Percentiles rank a stretch among this genome's conserved stretches.
Evolutionary conservation across 2,329 filamentous ascomycete species (phyloP).

Genomic region (Neofusicoccum laricinum): DNA sequence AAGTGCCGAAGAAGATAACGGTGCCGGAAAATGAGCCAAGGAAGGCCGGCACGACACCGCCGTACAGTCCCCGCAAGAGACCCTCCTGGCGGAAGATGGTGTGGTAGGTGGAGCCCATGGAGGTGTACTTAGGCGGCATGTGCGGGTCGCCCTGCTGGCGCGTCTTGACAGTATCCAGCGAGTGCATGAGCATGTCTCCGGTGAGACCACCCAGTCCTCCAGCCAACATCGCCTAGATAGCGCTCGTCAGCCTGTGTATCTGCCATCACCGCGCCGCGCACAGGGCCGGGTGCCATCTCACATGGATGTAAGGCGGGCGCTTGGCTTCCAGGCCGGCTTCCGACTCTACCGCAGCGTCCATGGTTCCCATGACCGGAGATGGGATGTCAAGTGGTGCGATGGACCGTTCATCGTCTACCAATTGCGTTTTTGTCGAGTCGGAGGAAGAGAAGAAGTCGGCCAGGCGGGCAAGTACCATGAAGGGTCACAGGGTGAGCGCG

Average conservation of each 20-base stretch:
- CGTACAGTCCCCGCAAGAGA: constrained; percentile 79
- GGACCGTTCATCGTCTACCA: constrained; percentile 37
- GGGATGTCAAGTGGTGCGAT: constrained; percentile 25
- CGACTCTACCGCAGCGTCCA: constrained; percentile 20
- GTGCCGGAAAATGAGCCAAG: constrained; percentile 92
- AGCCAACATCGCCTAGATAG: constrained; percentile 82
- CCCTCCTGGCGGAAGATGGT: constrained; percentile 94
- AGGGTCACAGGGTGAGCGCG: constrained; percentile 21
- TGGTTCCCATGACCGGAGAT: constrained; percentile 21
- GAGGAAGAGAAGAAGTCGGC: constrained; percentile 45
- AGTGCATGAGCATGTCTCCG: constrained; percentile 98
- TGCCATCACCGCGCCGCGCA: not conserved
- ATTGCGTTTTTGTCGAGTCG: constrained; percentile 29
- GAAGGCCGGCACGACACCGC: constrained; percentile 88
- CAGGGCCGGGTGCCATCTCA: constrained; percentile 24
- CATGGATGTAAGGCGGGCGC: constrained; percentile 49
- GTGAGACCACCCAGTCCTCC: constrained; percentile 89
- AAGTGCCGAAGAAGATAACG: constrained; percentile 91
- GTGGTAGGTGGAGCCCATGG: constrained; percentile 83
- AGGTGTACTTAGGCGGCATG: constrained; percentile 87
- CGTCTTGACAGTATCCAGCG: constrained; percentile 96
- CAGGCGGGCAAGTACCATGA: constrained; percentile 51
- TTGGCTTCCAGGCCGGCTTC: constrained; percentile 40
- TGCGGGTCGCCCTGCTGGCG: constrained; percentile 95
- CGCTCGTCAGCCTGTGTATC: not conserved